Conservation (phyloP, 2,329 filamentous ascomycete genomes). For the Macrophomina phaseolina region DNA sequence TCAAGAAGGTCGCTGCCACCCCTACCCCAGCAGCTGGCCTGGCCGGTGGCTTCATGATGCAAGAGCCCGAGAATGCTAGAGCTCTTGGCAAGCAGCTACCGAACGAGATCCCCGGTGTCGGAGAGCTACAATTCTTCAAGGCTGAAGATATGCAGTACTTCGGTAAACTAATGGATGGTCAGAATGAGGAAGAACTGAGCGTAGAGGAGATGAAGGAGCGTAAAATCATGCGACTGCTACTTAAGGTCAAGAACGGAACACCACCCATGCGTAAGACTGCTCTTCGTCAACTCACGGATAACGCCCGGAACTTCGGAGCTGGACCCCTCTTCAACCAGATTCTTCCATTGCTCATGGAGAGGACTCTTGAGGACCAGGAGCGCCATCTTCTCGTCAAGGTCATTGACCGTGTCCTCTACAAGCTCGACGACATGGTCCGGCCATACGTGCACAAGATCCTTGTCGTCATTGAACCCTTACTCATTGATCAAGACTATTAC, state of each 20-base stretch:
- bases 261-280: conserved; percentile 99
- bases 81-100: conserved; percentile 88
- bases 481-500: conserved; percentile 99
- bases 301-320: conserved; percentile 93
- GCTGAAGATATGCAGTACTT: conserved; percentile 99
- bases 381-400: conserved; percentile 98
- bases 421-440: conserved; percentile 93
- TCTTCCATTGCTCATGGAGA: conserved; percentile 95
- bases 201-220: conserved; percentile 97
- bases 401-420: conserved; percentile 97
- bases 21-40: conserved; percentile 67
- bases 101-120: conserved; percentile 93
- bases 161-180: conserved; percentile 92
- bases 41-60: conserved; percentile 90
- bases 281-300: conserved; percentile 94
- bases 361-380: conserved; percentile 95
- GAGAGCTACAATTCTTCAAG: conserved; percentile 97
- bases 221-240: conserved; percentile 94
- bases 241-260: conserved; percentile 99
- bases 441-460: conserved; percentile 98
- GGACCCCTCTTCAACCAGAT: conserved; percentile 97
- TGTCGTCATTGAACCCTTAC: conserved; percentile 97
- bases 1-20: conserved; percentile 76
- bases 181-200: conserved; percentile 84
- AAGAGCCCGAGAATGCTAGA: conserved; percentile 85